Evolutionary conservation across 768 basidiomycete genomes (phyloP).

Genomic region (Crassisporium funariophilum): DNA sequence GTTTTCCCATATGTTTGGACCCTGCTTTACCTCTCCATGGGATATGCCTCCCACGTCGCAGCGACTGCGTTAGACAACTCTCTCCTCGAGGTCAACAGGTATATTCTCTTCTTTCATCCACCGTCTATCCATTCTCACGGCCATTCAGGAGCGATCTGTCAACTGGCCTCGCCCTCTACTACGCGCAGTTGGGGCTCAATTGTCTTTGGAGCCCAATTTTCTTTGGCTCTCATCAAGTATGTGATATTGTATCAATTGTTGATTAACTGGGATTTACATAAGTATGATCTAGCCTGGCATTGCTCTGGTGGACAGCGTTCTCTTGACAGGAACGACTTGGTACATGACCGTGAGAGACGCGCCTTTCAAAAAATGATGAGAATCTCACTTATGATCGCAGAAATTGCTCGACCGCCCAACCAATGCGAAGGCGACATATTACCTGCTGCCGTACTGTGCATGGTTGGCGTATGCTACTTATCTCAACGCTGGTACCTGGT

Average conservation of each 20-base stretch:
- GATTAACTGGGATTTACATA: too few relatives aligned
- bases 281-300: constrained; percentile 43
- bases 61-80: constrained; percentile 53
- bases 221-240: constrained; percentile 52
- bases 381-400: constrained; percentile 26
- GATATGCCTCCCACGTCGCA: constrained; percentile 66
- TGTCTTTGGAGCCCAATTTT: constrained; percentile 66
- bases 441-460: constrained; percentile 64
- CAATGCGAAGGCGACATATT: constrained; percentile 49
- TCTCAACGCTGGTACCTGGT: constrained; percentile 67
- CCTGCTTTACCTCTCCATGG: constrained; percentile 56
- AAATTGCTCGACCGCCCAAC: constrained; percentile 51
- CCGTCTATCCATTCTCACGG: not conserved
- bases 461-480: constrained; percentile 71
- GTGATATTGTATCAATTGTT: too few relatives aligned
- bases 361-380: not conserved
- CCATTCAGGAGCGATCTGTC: constrained; percentile 40
- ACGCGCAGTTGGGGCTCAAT: constrained; percentile 61
- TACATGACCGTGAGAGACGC: constrained; percentile 55
- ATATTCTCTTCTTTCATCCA: constrained; percentile 13
- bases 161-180: constrained; percentile 58
- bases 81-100: constrained; percentile 44
- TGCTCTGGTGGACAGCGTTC: constrained; percentile 55
- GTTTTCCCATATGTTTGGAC: constrained; percentile 66
- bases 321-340: constrained; percentile 54